Conservation (phyloP, 495 filamentous ascomycete species). For the Glonium stellatum region DNA sequence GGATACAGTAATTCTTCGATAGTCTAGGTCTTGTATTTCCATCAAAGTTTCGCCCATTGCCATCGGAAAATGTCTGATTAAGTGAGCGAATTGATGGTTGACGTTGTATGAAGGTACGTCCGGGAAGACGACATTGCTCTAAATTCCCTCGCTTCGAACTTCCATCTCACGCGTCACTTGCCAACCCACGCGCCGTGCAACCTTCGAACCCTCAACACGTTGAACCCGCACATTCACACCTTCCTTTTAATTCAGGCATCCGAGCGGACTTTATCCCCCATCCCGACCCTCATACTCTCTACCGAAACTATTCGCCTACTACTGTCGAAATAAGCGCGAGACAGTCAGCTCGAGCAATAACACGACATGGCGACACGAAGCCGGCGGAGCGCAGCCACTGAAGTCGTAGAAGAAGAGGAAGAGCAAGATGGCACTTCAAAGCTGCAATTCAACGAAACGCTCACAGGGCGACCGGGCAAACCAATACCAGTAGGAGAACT, state of each 20-base stretch:
- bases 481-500: slow-evolving; percentile 77
- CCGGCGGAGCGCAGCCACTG: slow-evolving; percentile 26
- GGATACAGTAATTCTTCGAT: too few relatives aligned
- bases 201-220: neutral
- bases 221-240: neutral
- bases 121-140: neutral
- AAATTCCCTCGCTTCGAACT: neutral
- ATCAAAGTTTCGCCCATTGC: neutral
- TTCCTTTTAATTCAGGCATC: too few relatives aligned
- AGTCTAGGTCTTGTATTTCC: too few relatives aligned
- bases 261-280: too few relatives aligned
- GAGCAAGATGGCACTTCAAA: slow-evolving; percentile 15
- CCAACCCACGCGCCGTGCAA: neutral
- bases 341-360: neutral
- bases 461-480: slow-evolving; percentile 90
- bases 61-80: too few relatives aligned
- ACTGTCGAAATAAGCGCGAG: too few relatives aligned
- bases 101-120: too few relatives aligned
- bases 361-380: slow-evolving; percentile 24
- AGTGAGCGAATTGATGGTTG: too few relatives aligned
- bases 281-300: too few relatives aligned
- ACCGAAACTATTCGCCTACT: too few relatives aligned
- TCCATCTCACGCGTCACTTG: neutral
- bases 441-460: slow-evolving; percentile 72
- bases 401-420: slow-evolving; percentile 30